Evolutionary conservation across 2,329 filamentous ascomycete species (phyloP), one percentile per base, ranked within the genome.

Genomic region (Tolypocladium tundrense): DNA sequence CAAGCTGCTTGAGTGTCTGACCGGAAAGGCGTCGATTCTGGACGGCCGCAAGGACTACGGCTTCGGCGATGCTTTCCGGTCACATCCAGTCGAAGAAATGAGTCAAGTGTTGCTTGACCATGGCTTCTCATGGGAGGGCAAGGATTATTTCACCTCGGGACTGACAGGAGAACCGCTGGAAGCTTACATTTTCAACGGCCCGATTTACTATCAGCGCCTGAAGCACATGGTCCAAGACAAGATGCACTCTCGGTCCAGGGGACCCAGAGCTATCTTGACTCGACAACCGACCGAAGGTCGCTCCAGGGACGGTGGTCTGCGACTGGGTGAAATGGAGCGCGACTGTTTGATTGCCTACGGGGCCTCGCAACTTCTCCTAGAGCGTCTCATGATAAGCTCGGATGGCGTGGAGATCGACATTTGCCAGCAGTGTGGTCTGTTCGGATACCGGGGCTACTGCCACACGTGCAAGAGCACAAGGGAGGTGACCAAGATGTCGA

Each of bases 211-310:
- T 78, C 94, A 99, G 78, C 96, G 96, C 64, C 84, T 99, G 63
- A 99, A 99, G 82, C 94, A 99, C 81, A 99, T 99, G 94, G 94
- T 99, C 4, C 92, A 97, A 73, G 94, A 99, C 72, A 99, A 99
- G 77, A 97, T 99, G 94, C 94, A 99, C 75, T 93, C 90, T 39
- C 90, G 94, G 61, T 87, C 93, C 2, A 87, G 91, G 16, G 95
- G 95, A 0, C 95, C 94, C 0, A 83, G 90, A 14, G 93, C 93
- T 33, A 94, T 96, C 63, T 80, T 99, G 33, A 99, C 94, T 1
- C 86, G 94, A 11, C 94, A 99, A 72, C 94, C 94, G 0, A 99
- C 93, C 0, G 94, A 99, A 77, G 94, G 94, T 79, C 86, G 94
- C 66, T 96, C 92, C 10, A 80, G 93, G 58, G 90, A 96, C 63